phyloP scores from a whole-genome alignment of 306 rosid species.

The Dalbergia oliveri region DNA sequence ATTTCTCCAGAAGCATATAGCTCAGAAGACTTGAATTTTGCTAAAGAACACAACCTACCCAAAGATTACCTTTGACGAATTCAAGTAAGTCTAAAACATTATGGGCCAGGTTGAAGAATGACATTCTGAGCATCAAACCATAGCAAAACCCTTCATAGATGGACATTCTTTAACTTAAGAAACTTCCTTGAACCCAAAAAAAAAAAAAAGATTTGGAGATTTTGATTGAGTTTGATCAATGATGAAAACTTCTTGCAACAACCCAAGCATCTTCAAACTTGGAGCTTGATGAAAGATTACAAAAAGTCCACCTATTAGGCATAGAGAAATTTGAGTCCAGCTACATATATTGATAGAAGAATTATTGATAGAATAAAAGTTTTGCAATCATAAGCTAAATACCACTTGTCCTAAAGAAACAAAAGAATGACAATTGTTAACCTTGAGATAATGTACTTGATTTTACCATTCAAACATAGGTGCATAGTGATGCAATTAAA shows the following conservation, averaged over 20 bases:
- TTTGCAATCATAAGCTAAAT: constrained; percentile 96
- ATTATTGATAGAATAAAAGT: constrained; percentile 63
- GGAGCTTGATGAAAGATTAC: no score
- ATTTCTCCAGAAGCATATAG: background rate
- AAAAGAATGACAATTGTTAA: constrained; percentile 22
- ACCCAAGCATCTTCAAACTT: constrained; percentile 92
- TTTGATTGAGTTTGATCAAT: background rate
- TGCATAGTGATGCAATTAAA: constrained; percentile 12
- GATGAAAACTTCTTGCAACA: constrained; percentile 61
- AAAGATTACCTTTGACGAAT: constrained; percentile 84
- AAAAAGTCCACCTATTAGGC: constrained; percentile 81
- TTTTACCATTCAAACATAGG: background rate
- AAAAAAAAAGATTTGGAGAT: background rate
- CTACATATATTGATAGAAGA: constrained; percentile 5
- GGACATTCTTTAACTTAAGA: constrained; percentile 13
- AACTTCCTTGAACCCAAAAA: no score
- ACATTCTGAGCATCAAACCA: constrained; percentile 92
- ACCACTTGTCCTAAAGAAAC: constrained; percentile 88
- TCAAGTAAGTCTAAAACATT: constrained; percentile 92
- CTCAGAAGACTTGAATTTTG: background rate
- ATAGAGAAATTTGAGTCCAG: constrained; percentile 40
- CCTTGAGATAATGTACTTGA: background rate
- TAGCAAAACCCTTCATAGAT: constrained; percentile 83
- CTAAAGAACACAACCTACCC: constrained; percentile 64
- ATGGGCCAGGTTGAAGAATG: constrained; percentile 95